Evolutionary conservation across 768 basidiomycete genomes (phyloP), one percentile per base, ranked within the genome.

Genomic region (Russula dissimulans): DNA sequence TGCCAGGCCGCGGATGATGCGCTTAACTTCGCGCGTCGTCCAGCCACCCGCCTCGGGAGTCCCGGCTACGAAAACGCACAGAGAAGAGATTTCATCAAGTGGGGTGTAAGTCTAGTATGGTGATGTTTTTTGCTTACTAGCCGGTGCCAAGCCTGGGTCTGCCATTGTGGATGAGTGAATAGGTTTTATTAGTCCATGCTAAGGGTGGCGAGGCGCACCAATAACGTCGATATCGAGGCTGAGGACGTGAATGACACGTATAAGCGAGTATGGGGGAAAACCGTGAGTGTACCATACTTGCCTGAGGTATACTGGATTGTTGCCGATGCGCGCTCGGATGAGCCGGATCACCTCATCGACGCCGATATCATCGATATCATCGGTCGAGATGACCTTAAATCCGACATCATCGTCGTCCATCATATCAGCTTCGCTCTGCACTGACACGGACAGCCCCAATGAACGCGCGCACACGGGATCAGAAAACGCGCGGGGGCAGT

Each of bases 11-110:
- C 91, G 81, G 53, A 91, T 77, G 66, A 91, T 87, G 39, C 87
- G 80, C 67, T 91, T 90, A 44, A 89, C 77, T 72, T 91, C 90
- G 50, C 89, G 81, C 18, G 82, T 85, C 3, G 90, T 89, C 89
- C 87, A 91, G 12, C 90, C 90, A 36, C 90, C 90, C 2, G 85
- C 78, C 70, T 92, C 90, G 14, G 90, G 90, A 1, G 90, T 91
- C 14, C 90, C 89, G 58, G 91, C 86, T 32, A 15, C 12, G 12
- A 50, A 10, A 15, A 14, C 4, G 39, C 7, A 14, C 34, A 29
- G 11, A 5, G 34, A 43, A 29, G 11, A 5, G 12, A 10, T n/a
- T 9, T 56, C 29, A 56, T 7, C 29, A 14, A 18, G 10, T 10
- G 29, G 22, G 42, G n/a, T 3, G 36, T 8, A 15, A n/a, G 3